phyloP scores from a whole-genome alignment of 495 filamentous ascomycete genomes.

The Jackrogersella minutella region DNA sequence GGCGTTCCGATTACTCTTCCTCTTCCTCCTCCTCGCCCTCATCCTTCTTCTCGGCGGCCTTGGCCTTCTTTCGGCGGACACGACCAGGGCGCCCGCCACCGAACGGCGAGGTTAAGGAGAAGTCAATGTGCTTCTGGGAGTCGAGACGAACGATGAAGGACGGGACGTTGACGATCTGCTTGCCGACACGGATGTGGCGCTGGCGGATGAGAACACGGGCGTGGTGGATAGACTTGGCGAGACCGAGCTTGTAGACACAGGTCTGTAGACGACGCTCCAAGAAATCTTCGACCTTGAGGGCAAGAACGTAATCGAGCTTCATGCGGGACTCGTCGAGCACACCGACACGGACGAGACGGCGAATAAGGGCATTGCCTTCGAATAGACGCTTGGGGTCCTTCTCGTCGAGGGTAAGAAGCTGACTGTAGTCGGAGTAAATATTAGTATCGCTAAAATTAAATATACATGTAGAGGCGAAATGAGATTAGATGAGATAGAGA shows the following conservation, averaged over 20 bases:
- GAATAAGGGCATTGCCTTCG: slow-evolving; percentile 99
- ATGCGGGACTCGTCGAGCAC: slow-evolving; percentile 99
- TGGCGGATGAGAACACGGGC: slow-evolving; percentile 99
- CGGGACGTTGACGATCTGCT: slow-evolving; percentile 99
- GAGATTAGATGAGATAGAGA: not conserved
- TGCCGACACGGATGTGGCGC: slow-evolving; percentile 99
- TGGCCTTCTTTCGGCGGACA: slow-evolving; percentile 98
- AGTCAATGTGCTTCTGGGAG: slow-evolving; percentile 99
- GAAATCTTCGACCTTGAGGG: slow-evolving; percentile 98
- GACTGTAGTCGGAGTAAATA: slow-evolving; percentile 62
- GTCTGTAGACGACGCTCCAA: slow-evolving; percentile 99
- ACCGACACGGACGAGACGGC: slow-evolving; percentile 98
- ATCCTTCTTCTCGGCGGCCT: slow-evolving; percentile 89
- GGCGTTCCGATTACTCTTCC: slow-evolving; percentile 70
- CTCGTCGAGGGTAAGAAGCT: slow-evolving; percentile 99
- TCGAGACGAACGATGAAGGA: slow-evolving; percentile 99
- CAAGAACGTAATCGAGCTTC: slow-evolving; percentile 99
- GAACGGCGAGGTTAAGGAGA: slow-evolving; percentile 94
- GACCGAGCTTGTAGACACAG: slow-evolving; percentile 99
- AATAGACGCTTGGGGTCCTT: slow-evolving; percentile 99
- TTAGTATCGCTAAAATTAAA: slow-evolving; percentile 15
- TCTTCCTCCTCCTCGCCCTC: slow-evolving; percentile 86
- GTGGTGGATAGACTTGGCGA: slow-evolving; percentile 99
- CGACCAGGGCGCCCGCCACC: slow-evolving; percentile 96
- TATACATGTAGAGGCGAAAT: not conserved